Base-by-base conservation (phyloP, 345 rosid genomes). In the Trapa bicornis region DNA sequence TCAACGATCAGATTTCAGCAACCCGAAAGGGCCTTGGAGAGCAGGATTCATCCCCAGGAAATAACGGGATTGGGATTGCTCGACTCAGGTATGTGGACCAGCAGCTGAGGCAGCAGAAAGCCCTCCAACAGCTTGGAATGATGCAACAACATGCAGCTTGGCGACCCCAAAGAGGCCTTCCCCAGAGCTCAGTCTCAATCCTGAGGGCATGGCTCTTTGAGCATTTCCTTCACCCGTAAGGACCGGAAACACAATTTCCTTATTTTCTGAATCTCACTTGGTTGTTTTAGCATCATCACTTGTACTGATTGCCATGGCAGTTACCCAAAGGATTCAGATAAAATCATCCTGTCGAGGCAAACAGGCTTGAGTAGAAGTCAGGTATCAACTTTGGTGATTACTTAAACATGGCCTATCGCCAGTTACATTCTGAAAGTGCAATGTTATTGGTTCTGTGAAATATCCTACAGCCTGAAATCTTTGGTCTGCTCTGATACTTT, bases 181-280 rank as follows among this genome's bases (percentile, higher is more conserved):
- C 96, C 36, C 97, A 95, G 78, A 87, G 80, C 83, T 89, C 99
- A 5, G 96, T 95, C 67, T 87, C 96, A 36, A 69, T 89, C 65
- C 96, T 95, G 61, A 96, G 97, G 45, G 96, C 97, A 67, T 94
- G 99, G 99, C 83, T 94, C 68, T 94, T 94, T 65, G 99, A 94
- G 78, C 99, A 94, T 84, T 94, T 95, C 73, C 97, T 95, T 73
- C 96, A 82, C 58, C 86, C 86, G 86, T 82, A 76, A 75, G 66
- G 66, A 61, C 69, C 37, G 13, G 6, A 58, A 11, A 9, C 2
- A 2, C 53, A 17, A 37, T 42, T 16, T 37, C 47, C 13, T 54
- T 6, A 56, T 16, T 15, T 43, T 65, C 36, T 38, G 2, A 47
- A 56, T 50, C 37, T 29, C 66, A 64, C 53, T 33, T 16, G 68